Evolutionary conservation across 148 eudicot species (phyloP).

Genomic region (Beta vulgaris): DNA sequence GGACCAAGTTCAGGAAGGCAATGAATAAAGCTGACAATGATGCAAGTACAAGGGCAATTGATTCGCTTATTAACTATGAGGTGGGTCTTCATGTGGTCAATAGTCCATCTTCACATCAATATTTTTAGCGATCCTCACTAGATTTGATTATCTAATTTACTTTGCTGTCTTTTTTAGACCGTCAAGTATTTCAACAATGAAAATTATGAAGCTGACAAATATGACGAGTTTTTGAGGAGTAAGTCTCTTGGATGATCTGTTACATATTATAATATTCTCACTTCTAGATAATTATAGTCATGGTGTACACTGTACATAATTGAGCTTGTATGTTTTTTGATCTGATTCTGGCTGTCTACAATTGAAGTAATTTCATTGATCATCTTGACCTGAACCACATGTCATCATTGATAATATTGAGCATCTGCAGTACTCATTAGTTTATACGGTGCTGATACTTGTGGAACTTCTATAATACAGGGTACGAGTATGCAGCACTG

Average conservation of each 20-base stretch:
- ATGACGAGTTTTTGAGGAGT: constrained; percentile 83
- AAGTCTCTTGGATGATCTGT: constrained; percentile 39
- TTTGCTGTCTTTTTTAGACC: constrained; percentile 45
- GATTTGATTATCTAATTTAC: not conserved
- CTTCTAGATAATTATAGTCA: not conserved
- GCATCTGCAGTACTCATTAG: not conserved
- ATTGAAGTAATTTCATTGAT: not conserved
- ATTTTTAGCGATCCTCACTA: not conserved
- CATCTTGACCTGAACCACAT: not conserved
- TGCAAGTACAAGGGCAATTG: constrained; percentile 91
- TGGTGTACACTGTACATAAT: too few species aligned
- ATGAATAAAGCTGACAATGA: constrained; percentile 99
- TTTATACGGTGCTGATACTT: constrained; percentile 6
- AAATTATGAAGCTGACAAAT: constrained; percentile 73
- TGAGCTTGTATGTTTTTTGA: not conserved
- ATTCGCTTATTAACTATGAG: constrained; percentile 95
- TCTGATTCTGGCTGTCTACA: not conserved
- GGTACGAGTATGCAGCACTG: constrained; percentile 92
- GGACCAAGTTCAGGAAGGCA: constrained; percentile 90
- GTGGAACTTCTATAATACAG: constrained; percentile 34
- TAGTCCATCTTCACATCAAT: not conserved
- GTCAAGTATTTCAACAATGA: constrained; percentile 97
- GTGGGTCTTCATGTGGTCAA: constrained; percentile 27
- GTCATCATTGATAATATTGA: not conserved
- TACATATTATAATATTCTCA: not conserved